Evolutionary conservation across 768 basidiomycete genomes (phyloP), one percentile per base, ranked within the genome.

Genomic region (Boletus pseudo-olivaceus): DNA sequence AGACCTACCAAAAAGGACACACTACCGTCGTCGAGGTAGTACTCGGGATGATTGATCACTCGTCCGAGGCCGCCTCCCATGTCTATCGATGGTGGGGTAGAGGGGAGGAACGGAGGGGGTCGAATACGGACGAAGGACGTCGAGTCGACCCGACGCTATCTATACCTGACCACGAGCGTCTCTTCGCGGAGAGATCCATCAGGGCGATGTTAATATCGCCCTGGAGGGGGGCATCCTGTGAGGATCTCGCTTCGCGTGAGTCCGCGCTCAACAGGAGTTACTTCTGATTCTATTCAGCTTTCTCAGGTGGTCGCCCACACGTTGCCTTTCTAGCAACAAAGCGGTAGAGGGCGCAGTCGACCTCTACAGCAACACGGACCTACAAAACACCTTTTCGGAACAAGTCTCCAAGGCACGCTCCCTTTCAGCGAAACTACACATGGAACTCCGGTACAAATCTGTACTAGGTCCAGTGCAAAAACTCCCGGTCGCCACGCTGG

Each of bases 301-400:
- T 61, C 47, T 46, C 58, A 57, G 44, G 44, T 19, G 11, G 12
- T 7, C 41, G 35, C 42, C 46, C 39, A 43, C 53, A 46, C 12
- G 27, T 40, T 45, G 47, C 51, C 33, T 20, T 23, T 58, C 19
- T n/a, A n/a, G 26, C 30, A 9, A 39, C 20, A 29, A 27, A 23
- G 50, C 30, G 26, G 54, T 44, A 50, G 26, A 29, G 7, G 29
- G 46, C 62, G 58, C 54, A 62, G 51, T 47, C 47, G 8, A 26
- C 15, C 2, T 46, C 7, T 19, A 64, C 63, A 58, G 58, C 58
- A 67, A 53, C 37, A 48, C 39, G 64, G 65, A 57, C 64, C 56
- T 19, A 64, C 64, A 56, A 46, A 47, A 29, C 6, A 11, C 51
- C 37, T 40, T 51, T 56, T 65, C 40, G 38, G 55, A 42, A 29